Conservation (phyloP, 345 rosid species). For the Brassica incana region DNA sequence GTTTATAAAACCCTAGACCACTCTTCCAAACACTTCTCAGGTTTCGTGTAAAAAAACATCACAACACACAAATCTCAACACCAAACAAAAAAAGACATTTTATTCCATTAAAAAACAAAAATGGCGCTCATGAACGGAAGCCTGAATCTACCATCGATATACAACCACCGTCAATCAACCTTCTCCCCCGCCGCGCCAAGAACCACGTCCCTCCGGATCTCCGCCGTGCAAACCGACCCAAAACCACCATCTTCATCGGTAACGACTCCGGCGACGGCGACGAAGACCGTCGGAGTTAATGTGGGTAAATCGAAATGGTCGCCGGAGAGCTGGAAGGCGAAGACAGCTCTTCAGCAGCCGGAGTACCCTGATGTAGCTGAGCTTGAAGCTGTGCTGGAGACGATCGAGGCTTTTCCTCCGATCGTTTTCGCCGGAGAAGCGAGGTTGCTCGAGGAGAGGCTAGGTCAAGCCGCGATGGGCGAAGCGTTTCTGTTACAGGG, state of each 20-base stretch:
- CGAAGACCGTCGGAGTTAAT: constrained; percentile 28
- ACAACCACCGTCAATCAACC: constrained; percentile 34
- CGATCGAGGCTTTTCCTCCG: constrained; percentile 59
- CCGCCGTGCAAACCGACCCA: constrained; percentile 41
- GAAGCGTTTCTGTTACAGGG: constrained; percentile 72
- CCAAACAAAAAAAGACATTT: not conserved
- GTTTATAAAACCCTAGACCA: constrained; percentile 31
- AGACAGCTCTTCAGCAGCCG: constrained; percentile 61
- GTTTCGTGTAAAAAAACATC: constrained; percentile 30
- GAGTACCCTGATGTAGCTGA: constrained; percentile 56
- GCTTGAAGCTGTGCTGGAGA: constrained; percentile 48
- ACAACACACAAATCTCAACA: constrained; percentile 28
- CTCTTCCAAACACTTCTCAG: constrained; percentile 27
- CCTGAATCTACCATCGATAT: constrained; percentile 31
- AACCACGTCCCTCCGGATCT: constrained; percentile 31
- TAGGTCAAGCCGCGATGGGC: constrained; percentile 67
- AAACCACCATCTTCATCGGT: constrained; percentile 32
- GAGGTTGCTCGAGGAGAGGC: constrained; percentile 53
- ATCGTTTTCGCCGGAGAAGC: constrained; percentile 74
- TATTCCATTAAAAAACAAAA: not conserved
- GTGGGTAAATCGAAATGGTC: constrained; percentile 44
- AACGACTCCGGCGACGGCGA: constrained; percentile 6
- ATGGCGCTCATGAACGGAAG: constrained; percentile 41
- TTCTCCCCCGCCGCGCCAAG: constrained; percentile 27
- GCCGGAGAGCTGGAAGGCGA: constrained; percentile 56